Evolutionary conservation across 768 basidiomycete species (phyloP).

Genomic region (Macrolepiota albuminosa): DNA sequence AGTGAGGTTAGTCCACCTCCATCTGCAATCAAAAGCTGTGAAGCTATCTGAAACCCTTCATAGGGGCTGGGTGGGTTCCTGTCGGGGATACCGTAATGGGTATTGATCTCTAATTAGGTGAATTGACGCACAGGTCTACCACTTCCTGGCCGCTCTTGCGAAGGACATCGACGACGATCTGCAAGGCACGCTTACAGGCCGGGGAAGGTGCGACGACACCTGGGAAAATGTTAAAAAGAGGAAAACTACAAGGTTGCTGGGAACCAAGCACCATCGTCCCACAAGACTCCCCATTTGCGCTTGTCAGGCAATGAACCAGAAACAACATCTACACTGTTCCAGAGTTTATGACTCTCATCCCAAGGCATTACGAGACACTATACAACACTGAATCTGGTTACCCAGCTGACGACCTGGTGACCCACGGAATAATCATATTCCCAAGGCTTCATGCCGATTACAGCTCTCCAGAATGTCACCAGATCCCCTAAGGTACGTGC

Average conservation of each 20-base stretch:
- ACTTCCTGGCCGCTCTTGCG: constrained; percentile 44
- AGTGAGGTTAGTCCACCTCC: constrained; percentile 27
- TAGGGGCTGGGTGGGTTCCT: constrained; percentile 44
- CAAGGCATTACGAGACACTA: constrained; percentile 35
- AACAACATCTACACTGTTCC: not conserved
- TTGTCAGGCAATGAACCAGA: constrained; percentile 19
- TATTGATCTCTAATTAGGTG: not conserved
- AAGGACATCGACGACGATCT: constrained; percentile 39
- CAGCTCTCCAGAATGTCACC: constrained; percentile 57
- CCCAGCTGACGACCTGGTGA: not conserved
- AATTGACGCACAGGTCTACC: constrained; percentile 35
- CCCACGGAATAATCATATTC: constrained; percentile 51
- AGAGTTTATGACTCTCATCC: not conserved
- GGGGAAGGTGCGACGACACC: constrained; percentile 57
- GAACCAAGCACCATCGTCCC: constrained; percentile 50
- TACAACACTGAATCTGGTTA: constrained; percentile 16
- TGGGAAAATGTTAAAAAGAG: constrained; percentile 17
- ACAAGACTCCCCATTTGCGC: constrained; percentile 55
- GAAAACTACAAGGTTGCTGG: not conserved
- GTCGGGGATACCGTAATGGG: not conserved
- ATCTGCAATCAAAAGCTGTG: constrained; percentile 48
- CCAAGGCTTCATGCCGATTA: constrained; percentile 62
- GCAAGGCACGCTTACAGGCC: constrained; percentile 51
- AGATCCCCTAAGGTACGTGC: constrained; percentile 56
- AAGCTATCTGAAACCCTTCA: constrained; percentile 47